A percentile compares a stretch with the other conserved stretches of the same genome.
phyloP scores from a whole-genome alignment of 2,329 filamentous ascomycete genomes.

The Amesomyces nigricolor region DNA sequence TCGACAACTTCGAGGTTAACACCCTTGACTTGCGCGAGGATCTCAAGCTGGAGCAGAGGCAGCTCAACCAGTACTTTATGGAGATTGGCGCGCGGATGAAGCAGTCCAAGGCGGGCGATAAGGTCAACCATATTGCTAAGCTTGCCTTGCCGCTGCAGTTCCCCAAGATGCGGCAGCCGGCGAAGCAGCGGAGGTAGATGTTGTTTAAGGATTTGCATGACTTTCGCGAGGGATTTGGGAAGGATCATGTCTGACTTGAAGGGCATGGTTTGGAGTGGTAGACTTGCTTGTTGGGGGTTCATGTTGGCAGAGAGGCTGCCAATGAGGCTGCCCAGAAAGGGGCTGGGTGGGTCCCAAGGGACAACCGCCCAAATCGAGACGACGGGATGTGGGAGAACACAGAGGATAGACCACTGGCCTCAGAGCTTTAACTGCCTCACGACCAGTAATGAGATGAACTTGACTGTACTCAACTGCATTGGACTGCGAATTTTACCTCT shows the following conservation, averaged over 20 bases:
- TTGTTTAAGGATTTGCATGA: not conserved
- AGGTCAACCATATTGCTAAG: slow-evolving; percentile 54
- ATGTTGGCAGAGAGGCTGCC: not conserved
- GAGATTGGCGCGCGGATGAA: slow-evolving; percentile 70
- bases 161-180: slow-evolving; percentile 52
- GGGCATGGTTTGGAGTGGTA: too few relatives aligned
- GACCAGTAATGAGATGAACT: too few relatives aligned
- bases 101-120: slow-evolving; percentile 54
- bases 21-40: slow-evolving; percentile 65
- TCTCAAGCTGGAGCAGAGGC: slow-evolving; percentile 63
- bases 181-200: slow-evolving; percentile 23
- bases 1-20: slow-evolving; percentile 70
- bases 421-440: too few relatives aligned
- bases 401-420: too few relatives aligned
- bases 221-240: not conserved
- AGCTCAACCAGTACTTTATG: slow-evolving; percentile 65
- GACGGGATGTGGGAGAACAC: not conserved
- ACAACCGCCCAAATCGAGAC: not conserved
- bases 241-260: not conserved
- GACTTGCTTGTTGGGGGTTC: not conserved
- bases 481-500: too few relatives aligned
- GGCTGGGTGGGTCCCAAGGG: not conserved
- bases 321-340: not conserved
- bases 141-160: slow-evolving; percentile 76
- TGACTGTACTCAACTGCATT: too few relatives aligned